Conservation (phyloP, 2,329 filamentous ascomycete genomes). For the Fusarium subtropicale region DNA sequence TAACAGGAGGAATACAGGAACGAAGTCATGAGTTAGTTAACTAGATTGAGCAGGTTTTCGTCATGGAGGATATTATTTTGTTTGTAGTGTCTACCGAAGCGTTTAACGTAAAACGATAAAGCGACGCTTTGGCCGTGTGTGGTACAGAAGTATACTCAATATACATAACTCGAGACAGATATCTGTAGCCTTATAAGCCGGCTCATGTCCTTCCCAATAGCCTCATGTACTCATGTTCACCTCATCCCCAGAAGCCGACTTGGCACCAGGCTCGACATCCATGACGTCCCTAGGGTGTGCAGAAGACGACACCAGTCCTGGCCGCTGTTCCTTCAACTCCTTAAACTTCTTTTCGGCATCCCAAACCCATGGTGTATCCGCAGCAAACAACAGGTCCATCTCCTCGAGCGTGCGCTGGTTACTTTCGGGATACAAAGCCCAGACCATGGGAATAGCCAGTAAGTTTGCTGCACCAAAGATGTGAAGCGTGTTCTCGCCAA, state of each 20-base stretch:
- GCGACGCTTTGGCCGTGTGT: not conserved
- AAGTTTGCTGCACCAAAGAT: conserved; percentile 78
- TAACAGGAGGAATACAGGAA: fast-evolving
- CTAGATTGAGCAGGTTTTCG: not conserved
- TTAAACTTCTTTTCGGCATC: conserved; percentile 74
- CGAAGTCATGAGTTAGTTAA: too few species aligned
- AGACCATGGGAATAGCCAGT: conserved; percentile 75
- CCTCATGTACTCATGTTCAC: conserved; percentile 6
- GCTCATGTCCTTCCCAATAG: fast-evolving
- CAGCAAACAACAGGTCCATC: conserved; percentile 78
- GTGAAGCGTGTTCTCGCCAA: conserved; percentile 75
- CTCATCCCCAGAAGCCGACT: conserved; percentile 19
- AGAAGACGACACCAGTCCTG: conserved; percentile 51
- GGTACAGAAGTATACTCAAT: not conserved
- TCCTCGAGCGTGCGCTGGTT: conserved; percentile 80
- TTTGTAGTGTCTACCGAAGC: too few species aligned
- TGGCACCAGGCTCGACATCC: conserved; percentile 15
- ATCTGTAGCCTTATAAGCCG: fast-evolving
- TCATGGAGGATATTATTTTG: not conserved
- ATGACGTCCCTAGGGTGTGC: conserved; percentile 6
- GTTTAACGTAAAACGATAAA: not conserved
- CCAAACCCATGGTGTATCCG: conserved; percentile 76
- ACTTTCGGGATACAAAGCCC: conserved; percentile 79
- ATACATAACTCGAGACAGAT: not conserved
- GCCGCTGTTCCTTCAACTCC: conserved; percentile 70